Evolutionary conservation across 1,284 basidiomycete genomes (phyloP).

Genomic region (Phylloporus sp.): DNA sequence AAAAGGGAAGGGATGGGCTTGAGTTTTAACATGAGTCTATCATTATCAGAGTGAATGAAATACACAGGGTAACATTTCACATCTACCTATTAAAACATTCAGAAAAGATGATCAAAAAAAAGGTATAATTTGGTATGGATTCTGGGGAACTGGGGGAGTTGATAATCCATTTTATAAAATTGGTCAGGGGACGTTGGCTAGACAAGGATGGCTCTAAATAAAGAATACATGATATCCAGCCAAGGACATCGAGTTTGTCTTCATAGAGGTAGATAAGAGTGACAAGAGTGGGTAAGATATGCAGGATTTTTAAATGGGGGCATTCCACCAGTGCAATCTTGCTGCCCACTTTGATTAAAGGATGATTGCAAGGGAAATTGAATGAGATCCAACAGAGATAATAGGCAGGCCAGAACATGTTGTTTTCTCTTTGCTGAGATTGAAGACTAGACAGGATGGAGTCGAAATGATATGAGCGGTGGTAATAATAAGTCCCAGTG

Average conservation of each 20-base stretch:
- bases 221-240: fast-evolving
- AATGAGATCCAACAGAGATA: background rate
- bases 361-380: background rate
- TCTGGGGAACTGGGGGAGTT: background rate
- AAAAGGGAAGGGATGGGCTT: too few relatives aligned
- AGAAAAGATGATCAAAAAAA: background rate
- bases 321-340: background rate
- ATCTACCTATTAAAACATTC: background rate
- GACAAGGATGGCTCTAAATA: background rate
- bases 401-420: background rate
- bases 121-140: background rate
- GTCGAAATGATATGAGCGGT: background rate
- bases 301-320: background rate
- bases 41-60: too few relatives aligned
- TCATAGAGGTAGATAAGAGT: background rate
- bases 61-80: too few relatives aligned
- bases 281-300: background rate
- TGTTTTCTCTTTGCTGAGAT: background rate
- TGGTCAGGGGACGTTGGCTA: too few relatives aligned
- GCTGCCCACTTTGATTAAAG: background rate
- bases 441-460: background rate
- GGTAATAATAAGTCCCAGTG: background rate
- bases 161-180: too few relatives aligned
- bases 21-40: too few relatives aligned
- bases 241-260: background rate